Conservation (phyloP, 495 filamentous ascomycete species). For the Aspergillus coremiiformis region DNA sequence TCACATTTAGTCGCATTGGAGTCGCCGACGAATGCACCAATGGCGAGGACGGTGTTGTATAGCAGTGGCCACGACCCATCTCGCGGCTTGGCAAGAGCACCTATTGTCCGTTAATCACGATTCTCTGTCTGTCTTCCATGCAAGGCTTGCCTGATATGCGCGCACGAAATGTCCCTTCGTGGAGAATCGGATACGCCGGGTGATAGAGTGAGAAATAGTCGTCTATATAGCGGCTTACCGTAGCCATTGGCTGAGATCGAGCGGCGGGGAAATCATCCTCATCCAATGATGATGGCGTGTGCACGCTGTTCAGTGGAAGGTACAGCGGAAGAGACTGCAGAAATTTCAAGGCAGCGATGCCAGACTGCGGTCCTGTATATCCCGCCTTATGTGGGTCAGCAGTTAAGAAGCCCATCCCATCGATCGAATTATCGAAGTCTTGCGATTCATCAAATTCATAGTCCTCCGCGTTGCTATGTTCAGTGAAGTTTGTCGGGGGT, state of each 20-base stretch:
- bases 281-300: conserved; percentile 13
- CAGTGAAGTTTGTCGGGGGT: conserved; percentile 8
- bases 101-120: not conserved
- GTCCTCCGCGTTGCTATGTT: conserved; percentile 17
- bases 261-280: conserved; percentile 6
- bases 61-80: conserved; percentile 17
- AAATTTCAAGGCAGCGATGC: conserved; percentile 17
- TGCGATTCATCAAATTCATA: conserved; percentile 20
- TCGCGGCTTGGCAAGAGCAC: conserved; percentile 14
- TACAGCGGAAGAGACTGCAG: conserved; percentile 15
- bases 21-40: conserved; percentile 16
- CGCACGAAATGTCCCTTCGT: conserved; percentile 17
- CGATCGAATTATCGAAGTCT: conserved; percentile 17
- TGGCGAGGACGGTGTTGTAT: conserved; percentile 16
- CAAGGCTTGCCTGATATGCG: conserved; percentile 11
- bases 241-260: not conserved
- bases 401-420: conserved; percentile 17
- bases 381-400: conserved; percentile 15
- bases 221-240: conserved; percentile 9
- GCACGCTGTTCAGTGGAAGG: conserved; percentile 12
- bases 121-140: not conserved
- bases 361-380: conserved; percentile 18
- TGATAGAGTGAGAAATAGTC: conserved; percentile 16
- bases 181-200: conserved; percentile 15
- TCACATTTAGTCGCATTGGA: conserved; percentile 13